These are phyloP conservation scores for Streptanthus diversifolius DNA, from an alignment of 345 rosid genomes.

Conservation along the genomic window DNA sequence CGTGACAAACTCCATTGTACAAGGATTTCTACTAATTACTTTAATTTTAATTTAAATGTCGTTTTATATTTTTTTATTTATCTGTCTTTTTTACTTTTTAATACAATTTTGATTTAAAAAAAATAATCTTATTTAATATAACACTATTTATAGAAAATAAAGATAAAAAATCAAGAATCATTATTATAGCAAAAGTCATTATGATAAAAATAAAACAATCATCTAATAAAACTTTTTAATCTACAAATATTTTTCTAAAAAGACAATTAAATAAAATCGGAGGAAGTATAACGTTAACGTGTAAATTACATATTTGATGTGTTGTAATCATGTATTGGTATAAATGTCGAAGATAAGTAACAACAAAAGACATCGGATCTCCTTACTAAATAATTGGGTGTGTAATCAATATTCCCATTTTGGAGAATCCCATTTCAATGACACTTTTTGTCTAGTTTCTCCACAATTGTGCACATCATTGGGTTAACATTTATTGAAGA, in stretches of 20 bases:
- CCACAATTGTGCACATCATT: conserved; percentile 18
- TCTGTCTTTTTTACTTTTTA: no score
- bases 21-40: not conserved
- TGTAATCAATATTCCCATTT: conserved; percentile 21
- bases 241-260: no score
- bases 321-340: not conserved
- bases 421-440: conserved; percentile 3
- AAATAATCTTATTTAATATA: no score
- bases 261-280: no score
- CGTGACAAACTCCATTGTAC: not conserved
- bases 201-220: no score
- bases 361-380: conserved; percentile 12
- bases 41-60: no score
- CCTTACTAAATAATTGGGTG: conserved; percentile 4
- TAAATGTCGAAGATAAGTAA: not conserved
- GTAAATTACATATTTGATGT: not conserved
- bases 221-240: no score
- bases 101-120: no score
- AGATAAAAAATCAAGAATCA: no score
- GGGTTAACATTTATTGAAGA: conserved; percentile 18
- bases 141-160: no score
- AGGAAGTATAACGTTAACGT: not conserved
- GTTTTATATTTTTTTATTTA: no score
- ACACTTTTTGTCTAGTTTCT: conserved; percentile 15
- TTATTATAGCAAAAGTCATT: no score